A percentile compares a stretch with the other conserved stretches of the same genome.
phyloP scores from a whole-genome alignment of 148 eudicot genomes.

The Pharnaceum exiguum region DNA sequence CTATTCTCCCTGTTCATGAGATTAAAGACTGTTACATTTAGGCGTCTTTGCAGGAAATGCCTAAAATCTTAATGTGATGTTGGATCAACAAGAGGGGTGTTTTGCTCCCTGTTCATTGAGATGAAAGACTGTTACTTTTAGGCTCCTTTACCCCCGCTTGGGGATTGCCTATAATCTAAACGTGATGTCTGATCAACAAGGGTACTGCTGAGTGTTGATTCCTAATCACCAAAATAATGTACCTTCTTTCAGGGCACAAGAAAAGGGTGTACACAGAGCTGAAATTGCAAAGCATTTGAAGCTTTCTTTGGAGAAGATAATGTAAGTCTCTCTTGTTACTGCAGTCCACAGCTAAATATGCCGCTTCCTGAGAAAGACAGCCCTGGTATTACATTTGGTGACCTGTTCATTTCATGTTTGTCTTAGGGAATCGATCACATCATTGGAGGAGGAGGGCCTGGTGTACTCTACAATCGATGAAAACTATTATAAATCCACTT shows the following conservation, averaged over 20 bases:
- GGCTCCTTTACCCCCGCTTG: too few species aligned
- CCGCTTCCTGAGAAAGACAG: background rate
- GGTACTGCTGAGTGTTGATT: background rate
- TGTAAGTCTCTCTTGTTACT: conserved; percentile 38
- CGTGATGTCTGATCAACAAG: background rate
- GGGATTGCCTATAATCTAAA: too few species aligned
- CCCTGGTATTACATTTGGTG: background rate
- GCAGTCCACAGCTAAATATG: background rate
- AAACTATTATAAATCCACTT: conserved; percentile 70
- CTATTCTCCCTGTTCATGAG: too few species aligned
- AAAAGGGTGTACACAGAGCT: conserved; percentile 75
- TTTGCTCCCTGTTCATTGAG: too few species aligned
- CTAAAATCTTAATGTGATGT: too few species aligned
- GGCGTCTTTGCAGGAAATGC: too few species aligned
- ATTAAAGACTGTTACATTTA: too few species aligned
- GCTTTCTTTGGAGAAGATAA: conserved; percentile 55
- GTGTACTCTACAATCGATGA: conserved; percentile 87
- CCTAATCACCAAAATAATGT: background rate
- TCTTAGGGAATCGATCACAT: conserved; percentile 66
- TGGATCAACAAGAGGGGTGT: too few species aligned
- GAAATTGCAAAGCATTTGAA: conserved; percentile 64
- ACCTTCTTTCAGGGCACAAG: conserved; percentile 44
- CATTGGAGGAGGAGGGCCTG: conserved; percentile 87
- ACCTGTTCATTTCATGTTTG: conserved; percentile 4
- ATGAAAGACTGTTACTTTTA: too few species aligned